Conservation (phyloP, 371 early-diverging fungal species). For the Gilbertella persicaria region DNA sequence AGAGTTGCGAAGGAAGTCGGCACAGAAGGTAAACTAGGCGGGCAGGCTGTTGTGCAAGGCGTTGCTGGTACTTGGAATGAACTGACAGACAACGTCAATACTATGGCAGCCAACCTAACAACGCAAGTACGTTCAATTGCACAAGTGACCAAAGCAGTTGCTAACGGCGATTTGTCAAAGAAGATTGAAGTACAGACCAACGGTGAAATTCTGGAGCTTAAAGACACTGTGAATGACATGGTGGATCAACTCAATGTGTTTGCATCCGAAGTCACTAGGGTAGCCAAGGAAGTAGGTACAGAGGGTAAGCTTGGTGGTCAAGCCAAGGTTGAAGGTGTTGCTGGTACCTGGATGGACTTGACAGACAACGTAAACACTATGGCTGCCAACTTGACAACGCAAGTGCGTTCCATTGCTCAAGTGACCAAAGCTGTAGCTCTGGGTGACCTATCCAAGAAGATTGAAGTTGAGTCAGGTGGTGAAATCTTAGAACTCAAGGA, state of each 20-base stretch:
- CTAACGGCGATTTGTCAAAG: conserved; percentile 31
- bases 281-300: conserved; percentile 41
- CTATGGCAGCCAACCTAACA: conserved; percentile 57
- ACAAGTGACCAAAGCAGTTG: conserved; percentile 34
- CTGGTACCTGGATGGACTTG: conserved; percentile 49
- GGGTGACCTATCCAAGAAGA: conserved; percentile 38
- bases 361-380: conserved; percentile 49
- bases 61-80: conserved; percentile 66
- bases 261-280: conserved; percentile 52
- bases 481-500: conserved; percentile 37
- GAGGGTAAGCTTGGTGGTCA: conserved; percentile 55
- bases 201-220: conserved; percentile 37
- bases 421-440: conserved; percentile 33
- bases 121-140: conserved; percentile 55
- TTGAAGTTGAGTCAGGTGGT: conserved; percentile 34
- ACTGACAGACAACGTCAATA: conserved; percentile 48
- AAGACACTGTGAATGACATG: conserved; percentile 37
- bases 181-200: conserved; percentile 36
- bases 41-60: conserved; percentile 44
- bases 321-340: conserved; percentile 43
- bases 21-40: conserved; percentile 56
- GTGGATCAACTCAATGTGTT: conserved; percentile 43
- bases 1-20: conserved; percentile 36
- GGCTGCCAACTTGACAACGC: conserved; percentile 57
- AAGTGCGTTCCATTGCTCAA: conserved; percentile 52